Percentiles rank a stretch among this genome's conserved stretches.
Conservation (phyloP, 352 stramenopile species). For the Globisporangium carolinianum region DNA sequence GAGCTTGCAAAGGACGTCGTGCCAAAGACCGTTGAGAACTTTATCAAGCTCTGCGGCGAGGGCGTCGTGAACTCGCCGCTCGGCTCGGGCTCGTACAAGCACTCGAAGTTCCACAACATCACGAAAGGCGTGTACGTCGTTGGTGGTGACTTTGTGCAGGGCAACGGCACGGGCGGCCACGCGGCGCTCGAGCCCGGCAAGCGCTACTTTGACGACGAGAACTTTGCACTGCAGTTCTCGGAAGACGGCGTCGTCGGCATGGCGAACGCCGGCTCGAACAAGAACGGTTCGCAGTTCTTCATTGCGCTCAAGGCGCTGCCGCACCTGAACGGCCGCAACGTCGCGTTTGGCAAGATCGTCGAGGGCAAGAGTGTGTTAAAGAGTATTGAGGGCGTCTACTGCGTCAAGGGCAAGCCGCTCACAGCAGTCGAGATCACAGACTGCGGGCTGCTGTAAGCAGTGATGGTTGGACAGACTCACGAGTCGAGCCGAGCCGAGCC, state of each 20-base stretch:
- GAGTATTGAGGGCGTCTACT: slow-evolving; percentile 78
- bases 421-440: slow-evolving; percentile 74
- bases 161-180: slow-evolving; percentile 71
- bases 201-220: slow-evolving; percentile 83
- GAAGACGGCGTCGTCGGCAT: slow-evolving; percentile 89
- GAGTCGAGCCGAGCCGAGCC: no score
- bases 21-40: slow-evolving; percentile 69
- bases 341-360: slow-evolving; percentile 84
- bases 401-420: slow-evolving; percentile 76
- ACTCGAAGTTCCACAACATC: slow-evolving; percentile 81
- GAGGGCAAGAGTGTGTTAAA: slow-evolving; percentile 79
- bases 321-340: slow-evolving; percentile 84
- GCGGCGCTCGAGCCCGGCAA: slow-evolving; percentile 60
- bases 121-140: slow-evolving; percentile 77
- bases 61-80: slow-evolving; percentile 54
- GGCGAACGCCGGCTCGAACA: slow-evolving; percentile 96
- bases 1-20: slow-evolving; percentile 82
- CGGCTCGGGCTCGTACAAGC: slow-evolving; percentile 73
- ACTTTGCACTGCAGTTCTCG: slow-evolving; percentile 82
- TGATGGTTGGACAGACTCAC: no score
- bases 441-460: slow-evolving; percentile 68
- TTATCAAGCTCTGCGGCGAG: slow-evolving; percentile 64
- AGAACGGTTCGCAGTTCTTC: slow-evolving; percentile 99
- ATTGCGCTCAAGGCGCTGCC: slow-evolving; percentile 88
- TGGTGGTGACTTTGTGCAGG: slow-evolving; percentile 63